phyloP scores from a whole-genome alignment of 805 yeast genomes.

The Tetrapisispora phaffii region DNA sequence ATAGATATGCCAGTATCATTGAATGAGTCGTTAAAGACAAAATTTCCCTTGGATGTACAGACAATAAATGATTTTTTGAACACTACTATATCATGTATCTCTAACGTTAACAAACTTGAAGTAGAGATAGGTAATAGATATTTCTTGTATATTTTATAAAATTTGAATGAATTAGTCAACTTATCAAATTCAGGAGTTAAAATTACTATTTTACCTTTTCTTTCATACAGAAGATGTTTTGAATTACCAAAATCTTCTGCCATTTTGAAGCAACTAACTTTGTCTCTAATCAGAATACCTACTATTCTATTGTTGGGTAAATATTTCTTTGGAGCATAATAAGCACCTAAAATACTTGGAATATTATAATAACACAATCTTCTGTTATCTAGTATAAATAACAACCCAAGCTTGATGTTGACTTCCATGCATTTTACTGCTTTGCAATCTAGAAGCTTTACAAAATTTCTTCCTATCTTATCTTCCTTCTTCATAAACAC shows the following conservation, averaged over 20 bases:
- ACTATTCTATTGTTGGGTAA: slow-evolving; percentile 29
- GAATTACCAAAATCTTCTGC: slow-evolving; percentile 58
- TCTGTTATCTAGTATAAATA: slow-evolving; percentile 50
- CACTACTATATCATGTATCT: slow-evolving; percentile 49
- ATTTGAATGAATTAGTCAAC: slow-evolving; percentile 23
- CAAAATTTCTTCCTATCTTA: slow-evolving; percentile 5
- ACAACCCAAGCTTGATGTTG: slow-evolving; percentile 38
- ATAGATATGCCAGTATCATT: slow-evolving; percentile 46
- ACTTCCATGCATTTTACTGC: slow-evolving; percentile 51
- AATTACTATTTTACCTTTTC: slow-evolving; percentile 40
- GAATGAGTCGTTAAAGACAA: slow-evolving; percentile 43
- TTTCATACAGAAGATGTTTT: slow-evolving; percentile 47
- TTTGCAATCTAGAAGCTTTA: slow-evolving; percentile 27
- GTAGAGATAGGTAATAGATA: slow-evolving; percentile 46
- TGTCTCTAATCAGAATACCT: slow-evolving; percentile 44
- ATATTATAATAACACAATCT: slow-evolving; percentile 53
- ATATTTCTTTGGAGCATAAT: slow-evolving; percentile 34
- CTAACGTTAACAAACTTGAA: slow-evolving; percentile 45
- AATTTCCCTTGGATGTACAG: slow-evolving; percentile 58
- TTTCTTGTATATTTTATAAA: slow-evolving; percentile 42
- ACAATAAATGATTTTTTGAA: slow-evolving; percentile 59
- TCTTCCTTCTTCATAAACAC: slow-evolving; percentile 37
- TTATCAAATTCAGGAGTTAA: slow-evolving; percentile 29
- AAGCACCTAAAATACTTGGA: slow-evolving; percentile 52
- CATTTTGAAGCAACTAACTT: slow-evolving; percentile 52